Conservation (phyloP, 148 eudicot species). For the Polygonum aviculare region DNA sequence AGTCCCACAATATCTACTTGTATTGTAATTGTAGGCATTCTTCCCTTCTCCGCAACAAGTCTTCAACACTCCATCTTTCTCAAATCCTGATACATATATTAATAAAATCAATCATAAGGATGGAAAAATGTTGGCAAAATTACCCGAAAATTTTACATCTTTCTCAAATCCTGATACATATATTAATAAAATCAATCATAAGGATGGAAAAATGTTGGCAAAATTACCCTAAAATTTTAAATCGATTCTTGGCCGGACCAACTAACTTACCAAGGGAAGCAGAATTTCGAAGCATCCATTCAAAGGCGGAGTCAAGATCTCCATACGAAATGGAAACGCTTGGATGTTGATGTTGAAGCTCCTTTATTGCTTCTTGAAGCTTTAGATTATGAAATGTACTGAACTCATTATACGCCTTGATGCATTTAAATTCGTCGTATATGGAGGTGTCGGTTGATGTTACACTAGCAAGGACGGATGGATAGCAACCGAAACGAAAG, state of each 20-base stretch:
- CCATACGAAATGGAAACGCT: slow-evolving; percentile 19
- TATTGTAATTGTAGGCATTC: slow-evolving; percentile 3
- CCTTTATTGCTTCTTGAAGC: slow-evolving; percentile 12
- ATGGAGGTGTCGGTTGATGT: background rate
- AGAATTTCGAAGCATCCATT: slow-evolving; percentile 11
- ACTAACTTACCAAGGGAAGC: slow-evolving; percentile 11
- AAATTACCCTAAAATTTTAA: too few relatives aligned
- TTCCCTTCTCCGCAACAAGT: slow-evolving; percentile 25
- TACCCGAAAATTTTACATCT: background rate
- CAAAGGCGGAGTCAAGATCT: slow-evolving; percentile 16
- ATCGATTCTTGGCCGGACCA: too few relatives aligned
- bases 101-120: background rate
- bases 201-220: background rate
- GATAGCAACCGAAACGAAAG: slow-evolving; percentile 18
- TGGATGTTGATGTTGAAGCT: slow-evolving; percentile 18
- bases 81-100: slow-evolving; percentile 13
- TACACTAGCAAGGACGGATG: background rate
- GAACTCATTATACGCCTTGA: slow-evolving; percentile 12
- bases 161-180: slow-evolving; percentile 14
- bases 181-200: background rate
- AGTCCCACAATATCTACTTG: background rate
- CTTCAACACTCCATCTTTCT: background rate
- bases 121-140: background rate
- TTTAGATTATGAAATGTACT: slow-evolving; percentile 15
- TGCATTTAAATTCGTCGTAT: slow-evolving; percentile 18